Conservation (phyloP, 495 filamentous ascomycete genomes). For the Terfezia claveryi region DNA sequence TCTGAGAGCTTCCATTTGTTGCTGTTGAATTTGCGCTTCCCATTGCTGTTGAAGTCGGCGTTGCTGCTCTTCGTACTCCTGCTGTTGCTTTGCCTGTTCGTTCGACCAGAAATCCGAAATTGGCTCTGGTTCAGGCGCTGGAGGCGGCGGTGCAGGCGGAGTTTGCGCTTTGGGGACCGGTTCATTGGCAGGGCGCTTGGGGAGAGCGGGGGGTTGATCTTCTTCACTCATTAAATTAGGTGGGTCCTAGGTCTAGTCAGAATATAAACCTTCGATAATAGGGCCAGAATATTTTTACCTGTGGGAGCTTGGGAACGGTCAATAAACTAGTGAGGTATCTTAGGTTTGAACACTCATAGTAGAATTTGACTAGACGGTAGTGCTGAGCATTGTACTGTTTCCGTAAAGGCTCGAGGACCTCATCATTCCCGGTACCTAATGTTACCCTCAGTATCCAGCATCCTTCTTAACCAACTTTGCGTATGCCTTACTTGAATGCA, state of each 20-base stretch:
- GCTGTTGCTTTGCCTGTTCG: slow-evolving; percentile 70
- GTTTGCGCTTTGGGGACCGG: slow-evolving; percentile 37
- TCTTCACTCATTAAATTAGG: slow-evolving; percentile 71
- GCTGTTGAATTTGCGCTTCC: slow-evolving; percentile 43
- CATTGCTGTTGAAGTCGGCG: slow-evolving; percentile 61
- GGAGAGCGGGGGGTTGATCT: slow-evolving; percentile 61
- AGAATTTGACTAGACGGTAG: slow-evolving; percentile 86
- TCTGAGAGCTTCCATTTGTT: slow-evolving; percentile 41
- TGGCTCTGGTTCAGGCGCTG: slow-evolving; percentile 61
- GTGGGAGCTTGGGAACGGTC: slow-evolving; percentile 84
- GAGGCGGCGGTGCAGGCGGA: slow-evolving; percentile 41
- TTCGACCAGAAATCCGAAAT: slow-evolving; percentile 97
- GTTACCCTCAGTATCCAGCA: neutral
- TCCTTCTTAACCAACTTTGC: no score
- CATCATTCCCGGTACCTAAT: slow-evolving; percentile 73
- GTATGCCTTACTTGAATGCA: slow-evolving; percentile 63
- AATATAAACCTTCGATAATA: no score
- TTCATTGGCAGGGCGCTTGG: slow-evolving; percentile 49
- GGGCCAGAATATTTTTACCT: slow-evolving; percentile 15
- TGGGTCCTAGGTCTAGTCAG: slow-evolving; percentile 33
- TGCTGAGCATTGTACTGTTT: slow-evolving; percentile 84
- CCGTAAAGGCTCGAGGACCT: slow-evolving; percentile 77
- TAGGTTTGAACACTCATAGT: slow-evolving; percentile 95
- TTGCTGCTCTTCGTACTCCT: slow-evolving; percentile 87
- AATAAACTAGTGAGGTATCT: slow-evolving; percentile 91